Percentiles rank a stretch among this genome's conserved stretches.
Evolutionary conservation across 139 green algal species (phyloP).

Genomic region (Parachlorella kessleri): DNA sequence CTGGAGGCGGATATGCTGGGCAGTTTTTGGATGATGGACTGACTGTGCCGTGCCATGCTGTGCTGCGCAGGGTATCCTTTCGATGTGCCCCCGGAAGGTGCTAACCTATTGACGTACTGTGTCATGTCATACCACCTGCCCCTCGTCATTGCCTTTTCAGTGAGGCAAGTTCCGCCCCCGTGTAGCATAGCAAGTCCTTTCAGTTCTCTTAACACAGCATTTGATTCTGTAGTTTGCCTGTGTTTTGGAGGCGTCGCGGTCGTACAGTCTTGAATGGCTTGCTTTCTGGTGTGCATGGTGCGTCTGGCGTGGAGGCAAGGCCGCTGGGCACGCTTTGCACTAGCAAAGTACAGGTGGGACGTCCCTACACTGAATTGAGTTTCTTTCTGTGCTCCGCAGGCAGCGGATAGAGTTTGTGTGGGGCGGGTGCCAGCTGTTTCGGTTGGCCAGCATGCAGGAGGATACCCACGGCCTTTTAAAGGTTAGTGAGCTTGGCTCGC

Average conservation of each 20-base stretch:
- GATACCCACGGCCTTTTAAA: slow-evolving; percentile 64
- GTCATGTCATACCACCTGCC: slow-evolving; percentile 80
- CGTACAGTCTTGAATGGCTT: too few relatives aligned
- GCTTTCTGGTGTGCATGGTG: too few relatives aligned
- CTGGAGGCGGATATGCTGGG: too few relatives aligned
- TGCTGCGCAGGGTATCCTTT: slow-evolving; percentile 85
- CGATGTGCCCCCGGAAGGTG: slow-evolving; percentile 62
- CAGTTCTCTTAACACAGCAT: too few relatives aligned
- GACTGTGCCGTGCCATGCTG: too few relatives aligned
- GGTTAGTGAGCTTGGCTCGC: slow-evolving; percentile 25
- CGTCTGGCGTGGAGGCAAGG: too few relatives aligned
- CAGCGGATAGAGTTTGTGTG: slow-evolving; percentile 78
- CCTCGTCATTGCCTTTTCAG: slow-evolving; percentile 79
- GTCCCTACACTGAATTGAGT: too few relatives aligned
- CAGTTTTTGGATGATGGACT: too few relatives aligned
- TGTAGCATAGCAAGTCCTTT: not conserved
- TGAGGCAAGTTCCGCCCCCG: slow-evolving; percentile 8
- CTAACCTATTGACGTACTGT: slow-evolving; percentile 58
- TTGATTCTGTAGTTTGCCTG: too few relatives aligned
- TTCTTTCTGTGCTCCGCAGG: slow-evolving; percentile 9
- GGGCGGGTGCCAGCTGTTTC: slow-evolving; percentile 91
- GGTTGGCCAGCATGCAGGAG: slow-evolving; percentile 46
- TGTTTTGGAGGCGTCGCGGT: too few relatives aligned
- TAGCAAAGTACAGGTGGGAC: too few relatives aligned
- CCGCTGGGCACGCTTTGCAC: too few relatives aligned